A percentile compares a stretch with the other conserved stretches of the same genome.
phyloP scores from a whole-genome alignment of 1,284 basidiomycete species.

The Puccinia hordei region DNA sequence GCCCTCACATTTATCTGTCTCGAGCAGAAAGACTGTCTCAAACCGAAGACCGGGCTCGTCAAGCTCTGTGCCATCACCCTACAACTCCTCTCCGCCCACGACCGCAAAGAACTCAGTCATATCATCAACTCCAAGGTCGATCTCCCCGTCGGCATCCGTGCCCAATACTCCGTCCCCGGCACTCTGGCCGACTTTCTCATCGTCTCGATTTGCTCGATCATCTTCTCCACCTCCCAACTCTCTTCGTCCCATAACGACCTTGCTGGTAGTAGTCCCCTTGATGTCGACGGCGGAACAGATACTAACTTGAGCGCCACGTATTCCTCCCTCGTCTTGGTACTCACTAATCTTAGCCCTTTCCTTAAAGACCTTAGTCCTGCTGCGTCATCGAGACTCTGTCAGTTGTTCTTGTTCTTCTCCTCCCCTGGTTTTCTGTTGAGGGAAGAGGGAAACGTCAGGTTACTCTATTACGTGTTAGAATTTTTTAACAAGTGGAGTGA shows the following conservation, averaged over 20 bases:
- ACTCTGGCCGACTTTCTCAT: constrained; percentile 45
- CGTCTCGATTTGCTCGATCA: constrained; percentile 50
- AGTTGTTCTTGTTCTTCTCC: constrained; percentile 36
- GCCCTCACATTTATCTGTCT: constrained; percentile 46
- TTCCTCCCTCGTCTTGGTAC: constrained; percentile 18
- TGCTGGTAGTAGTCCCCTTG: neutral
- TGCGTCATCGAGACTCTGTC: constrained; percentile 13
- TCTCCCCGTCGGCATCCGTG: constrained; percentile 44
- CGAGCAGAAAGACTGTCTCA: constrained; percentile 42
- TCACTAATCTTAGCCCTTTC: constrained; percentile 46
- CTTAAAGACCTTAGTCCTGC: constrained; percentile 34
- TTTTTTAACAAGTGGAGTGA: constrained; percentile 44
- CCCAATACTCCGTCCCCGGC: constrained; percentile 45
- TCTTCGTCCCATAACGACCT: neutral
- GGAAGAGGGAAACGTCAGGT: constrained; percentile 35
- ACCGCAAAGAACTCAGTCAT: constrained; percentile 29
- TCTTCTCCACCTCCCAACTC: constrained; percentile 32
- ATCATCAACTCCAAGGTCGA: constrained; percentile 41
- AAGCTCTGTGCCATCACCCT: constrained; percentile 39
- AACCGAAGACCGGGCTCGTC: constrained; percentile 38
- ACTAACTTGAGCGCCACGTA: constrained; percentile 10
- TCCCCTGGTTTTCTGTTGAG: constrained; percentile 31
- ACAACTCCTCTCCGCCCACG: constrained; percentile 38
- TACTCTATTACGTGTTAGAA: constrained; percentile 46
- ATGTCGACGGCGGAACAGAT: neutral